Conservation (phyloP, 108 stramenopile species). For the Fistulifera pelliculosa region DNA sequence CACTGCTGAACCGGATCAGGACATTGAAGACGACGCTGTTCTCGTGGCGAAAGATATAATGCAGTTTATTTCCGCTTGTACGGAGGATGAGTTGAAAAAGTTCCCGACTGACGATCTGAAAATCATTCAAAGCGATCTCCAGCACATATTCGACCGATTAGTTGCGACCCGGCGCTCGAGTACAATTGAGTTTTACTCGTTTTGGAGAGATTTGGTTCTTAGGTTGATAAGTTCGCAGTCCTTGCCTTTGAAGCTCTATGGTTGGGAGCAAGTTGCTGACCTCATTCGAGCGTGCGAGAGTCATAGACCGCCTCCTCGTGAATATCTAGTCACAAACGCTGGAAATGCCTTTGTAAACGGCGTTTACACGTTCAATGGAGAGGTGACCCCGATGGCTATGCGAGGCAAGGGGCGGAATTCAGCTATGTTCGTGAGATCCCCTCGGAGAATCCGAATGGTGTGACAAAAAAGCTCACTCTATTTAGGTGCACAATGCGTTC, state of each 20-base stretch:
- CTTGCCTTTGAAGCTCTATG: slow-evolving; percentile 72
- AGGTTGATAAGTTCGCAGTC: slow-evolving; percentile 68
- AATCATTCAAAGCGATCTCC: slow-evolving; percentile 31
- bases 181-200: slow-evolving; percentile 50
- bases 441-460: slow-evolving; percentile 24
- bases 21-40: slow-evolving; percentile 38
- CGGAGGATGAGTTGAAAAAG: slow-evolving; percentile 55
- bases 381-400: slow-evolving; percentile 48
- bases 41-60: slow-evolving; percentile 45
- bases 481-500: slow-evolving; percentile 94
- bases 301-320: slow-evolving; percentile 64
- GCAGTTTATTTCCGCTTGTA: slow-evolving; percentile 34
- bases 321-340: slow-evolving; percentile 54
- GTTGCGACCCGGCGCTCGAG: slow-evolving; percentile 22
- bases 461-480: slow-evolving; percentile 71
- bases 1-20: slow-evolving; percentile 4
- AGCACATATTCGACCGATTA: slow-evolving; percentile 38
- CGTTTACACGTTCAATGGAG: slow-evolving; percentile 48
- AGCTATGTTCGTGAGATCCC: slow-evolving; percentile 38
- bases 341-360: slow-evolving; percentile 82
- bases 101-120: slow-evolving; percentile 43
- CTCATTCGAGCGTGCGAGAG: slow-evolving; percentile 45
- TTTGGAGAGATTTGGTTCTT: slow-evolving; percentile 48
- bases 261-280: slow-evolving; percentile 74
- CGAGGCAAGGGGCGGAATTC: slow-evolving; percentile 32